Evolutionary conservation across 148 eudicot genomes (phyloP).

Genomic region (Chenopodium formosanum): DNA sequence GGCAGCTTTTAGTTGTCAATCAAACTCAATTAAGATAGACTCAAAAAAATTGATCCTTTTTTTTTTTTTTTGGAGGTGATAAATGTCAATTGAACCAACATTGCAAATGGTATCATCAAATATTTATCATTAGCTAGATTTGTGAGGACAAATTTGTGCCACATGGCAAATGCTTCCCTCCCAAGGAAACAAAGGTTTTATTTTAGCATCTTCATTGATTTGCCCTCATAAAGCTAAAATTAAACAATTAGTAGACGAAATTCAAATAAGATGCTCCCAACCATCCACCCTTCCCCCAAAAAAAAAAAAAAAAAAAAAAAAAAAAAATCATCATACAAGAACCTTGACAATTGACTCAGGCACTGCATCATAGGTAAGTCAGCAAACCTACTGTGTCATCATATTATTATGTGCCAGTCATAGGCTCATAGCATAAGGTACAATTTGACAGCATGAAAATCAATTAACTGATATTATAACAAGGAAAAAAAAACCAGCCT

Average conservation of each 20-base stretch:
- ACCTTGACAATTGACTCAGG: neutral
- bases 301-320: neutral
- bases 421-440: neutral
- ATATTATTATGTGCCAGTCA: neutral
- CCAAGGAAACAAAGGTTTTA: no score
- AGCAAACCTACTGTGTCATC: neutral
- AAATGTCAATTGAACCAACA: neutral
- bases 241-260: neutral
- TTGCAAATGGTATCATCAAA: neutral
- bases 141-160: neutral
- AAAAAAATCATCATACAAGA: neutral
- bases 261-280: neutral
- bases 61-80: neutral
- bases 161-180: neutral
- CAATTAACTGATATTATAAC: neutral
- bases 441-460: neutral
- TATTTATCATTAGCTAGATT: neutral
- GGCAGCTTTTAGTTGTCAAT: conserved; percentile 7
- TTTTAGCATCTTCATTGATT: neutral
- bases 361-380: neutral
- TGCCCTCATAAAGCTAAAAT: neutral
- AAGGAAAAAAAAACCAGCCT: neutral
- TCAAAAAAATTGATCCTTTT: neutral
- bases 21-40: conserved; percentile 4
- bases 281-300: no score